A percentile compares a stretch with the other conserved stretches of the same genome.
These are phyloP conservation scores for Russula brevipes DNA, from an alignment of 768 basidiomycete species.

Conservation along the genomic window DNA sequence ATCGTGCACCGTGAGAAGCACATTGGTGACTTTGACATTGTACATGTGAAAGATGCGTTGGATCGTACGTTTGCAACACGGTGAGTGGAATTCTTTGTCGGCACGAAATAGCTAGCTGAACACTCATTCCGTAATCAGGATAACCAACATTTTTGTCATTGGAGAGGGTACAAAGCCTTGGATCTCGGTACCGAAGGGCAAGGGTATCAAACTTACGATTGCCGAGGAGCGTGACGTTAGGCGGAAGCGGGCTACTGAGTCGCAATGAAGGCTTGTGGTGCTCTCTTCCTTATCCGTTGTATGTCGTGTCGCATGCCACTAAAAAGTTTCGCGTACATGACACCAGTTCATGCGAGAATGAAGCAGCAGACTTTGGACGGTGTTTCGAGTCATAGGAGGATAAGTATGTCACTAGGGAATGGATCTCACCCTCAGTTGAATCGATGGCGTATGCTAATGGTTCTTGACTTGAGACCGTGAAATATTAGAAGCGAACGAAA, in stretches of 20 bases:
- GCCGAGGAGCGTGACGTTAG: conserved; percentile 92
- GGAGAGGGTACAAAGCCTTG: conserved; percentile 94
- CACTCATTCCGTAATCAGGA: conserved; percentile 39
- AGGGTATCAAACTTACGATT: conserved; percentile 96
- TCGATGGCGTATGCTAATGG: too few relatives aligned
- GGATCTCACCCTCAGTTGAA: too few relatives aligned
- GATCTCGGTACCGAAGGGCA: conserved; percentile 95
- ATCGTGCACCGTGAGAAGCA: conserved; percentile 98
- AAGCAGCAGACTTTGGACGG: not conserved
- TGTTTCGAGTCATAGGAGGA: not conserved
- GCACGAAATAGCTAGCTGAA: not conserved
- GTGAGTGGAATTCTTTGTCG: conserved; percentile 42
- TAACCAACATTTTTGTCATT: conserved; percentile 97
- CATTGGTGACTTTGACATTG: conserved; percentile 97
- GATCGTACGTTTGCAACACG: conserved; percentile 97
- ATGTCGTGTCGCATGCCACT: conserved; percentile 27
- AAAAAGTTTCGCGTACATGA: conserved; percentile 22
- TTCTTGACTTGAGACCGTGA: too few relatives aligned
- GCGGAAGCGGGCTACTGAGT: conserved; percentile 72
- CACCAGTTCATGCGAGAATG: not conserved
- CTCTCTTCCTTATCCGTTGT: conserved; percentile 10
- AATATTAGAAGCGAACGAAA: too few relatives aligned
- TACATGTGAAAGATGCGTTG: conserved; percentile 93
- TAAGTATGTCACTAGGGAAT: not conserved
- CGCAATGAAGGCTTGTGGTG: conserved; percentile 38